phyloP scores from a whole-genome alignment of 2,329 filamentous ascomycete genomes.

The Rasamsonia emersonii region DNA sequence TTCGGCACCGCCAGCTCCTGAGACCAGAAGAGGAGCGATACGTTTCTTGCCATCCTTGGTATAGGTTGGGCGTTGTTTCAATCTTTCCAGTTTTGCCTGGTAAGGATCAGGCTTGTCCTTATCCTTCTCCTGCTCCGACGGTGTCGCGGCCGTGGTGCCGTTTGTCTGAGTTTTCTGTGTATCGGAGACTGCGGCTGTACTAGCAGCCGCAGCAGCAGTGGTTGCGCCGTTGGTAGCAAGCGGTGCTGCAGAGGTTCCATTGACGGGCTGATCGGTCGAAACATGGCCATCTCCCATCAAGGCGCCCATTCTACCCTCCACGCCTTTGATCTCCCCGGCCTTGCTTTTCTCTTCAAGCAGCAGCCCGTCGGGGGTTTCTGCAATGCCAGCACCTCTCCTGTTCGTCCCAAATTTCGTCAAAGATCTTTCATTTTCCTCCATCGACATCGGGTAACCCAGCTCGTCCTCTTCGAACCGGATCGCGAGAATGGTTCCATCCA shows the following conservation, averaged over 20 bases:
- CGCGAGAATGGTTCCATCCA: constrained; percentile 81
- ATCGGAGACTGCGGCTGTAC: constrained; percentile 18
- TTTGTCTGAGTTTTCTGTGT: constrained; percentile 28
- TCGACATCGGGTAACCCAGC: constrained; percentile 75
- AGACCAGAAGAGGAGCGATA: constrained; percentile 84
- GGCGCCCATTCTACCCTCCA: constrained; percentile 95
- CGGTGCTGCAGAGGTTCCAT: constrained; percentile 37
- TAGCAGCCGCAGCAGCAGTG: constrained; percentile 24
- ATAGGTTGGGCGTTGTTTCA: constrained; percentile 88
- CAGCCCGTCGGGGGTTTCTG: constrained; percentile 84
- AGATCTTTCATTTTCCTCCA: constrained; percentile 85
- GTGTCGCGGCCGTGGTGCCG: constrained; percentile 21
- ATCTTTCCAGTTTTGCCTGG: constrained; percentile 52
- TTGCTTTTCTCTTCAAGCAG: constrained; percentile 86
- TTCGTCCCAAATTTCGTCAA: constrained; percentile 88
- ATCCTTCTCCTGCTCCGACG: constrained; percentile 24
- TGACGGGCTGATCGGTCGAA: constrained; percentile 42
- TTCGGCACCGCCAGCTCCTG: constrained; percentile 75
- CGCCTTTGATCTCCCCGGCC: constrained; percentile 77
- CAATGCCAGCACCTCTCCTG: constrained; percentile 77
- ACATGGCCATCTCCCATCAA: constrained; percentile 77
- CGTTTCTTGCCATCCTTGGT: constrained; percentile 97
- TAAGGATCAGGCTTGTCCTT: constrained; percentile 44
- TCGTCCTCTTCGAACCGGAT: constrained; percentile 79
- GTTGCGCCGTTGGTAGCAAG: constrained; percentile 38